Evolutionary conservation across 192 early-diverging fungal genomes (phyloP), one percentile per base, ranked within the genome.

Genomic region (Coemansia sp.): DNA sequence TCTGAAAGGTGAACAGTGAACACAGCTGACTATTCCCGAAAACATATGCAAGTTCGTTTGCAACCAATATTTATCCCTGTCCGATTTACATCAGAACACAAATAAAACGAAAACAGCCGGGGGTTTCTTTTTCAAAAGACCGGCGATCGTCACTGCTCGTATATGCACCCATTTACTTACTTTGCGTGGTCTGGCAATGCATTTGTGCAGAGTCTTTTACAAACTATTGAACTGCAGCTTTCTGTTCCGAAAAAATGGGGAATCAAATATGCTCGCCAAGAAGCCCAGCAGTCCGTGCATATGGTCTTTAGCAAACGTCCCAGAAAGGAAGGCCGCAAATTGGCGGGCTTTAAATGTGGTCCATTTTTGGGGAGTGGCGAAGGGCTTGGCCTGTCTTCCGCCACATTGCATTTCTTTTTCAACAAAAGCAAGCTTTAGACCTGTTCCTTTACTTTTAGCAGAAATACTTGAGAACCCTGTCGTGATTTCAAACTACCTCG

Each of bases 391-490:
- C 21, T 45, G 41, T 45, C 41, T 51, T 51, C 38, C 24, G 38
- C 56, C 14, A 25, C 47, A 54, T n/a, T 37, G 27, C 35, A n/a
- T 32, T 32, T 61, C 25, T 55, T 55, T 24, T 15, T 25, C 23
- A n/a, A 12, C 15, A n/a, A 45, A 45, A 45, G 41, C 41, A 45
- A 45, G 41, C 15, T 45, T n/a, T 15, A 45, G 41, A 45, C 38
- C 23, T 17, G 6, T 24, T 55, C 23, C 15, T 29, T 39, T 19
- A 9, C 17, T 47, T 66, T 32, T 49, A 17, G 14, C 21, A n/a
- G 14, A 25, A 63, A 65, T 65, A 55, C 4, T 32, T 35, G 32
- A 7, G 32, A 35, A 35, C 32, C 32, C 32, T 35, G 32, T 35
- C 32, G 32, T 35, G 8, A 35, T 35, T 35, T 35, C 32, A 35